Conservation (phyloP, 2,329 filamentous ascomycete genomes). For the Colletotrichum theobromicola region DNA sequence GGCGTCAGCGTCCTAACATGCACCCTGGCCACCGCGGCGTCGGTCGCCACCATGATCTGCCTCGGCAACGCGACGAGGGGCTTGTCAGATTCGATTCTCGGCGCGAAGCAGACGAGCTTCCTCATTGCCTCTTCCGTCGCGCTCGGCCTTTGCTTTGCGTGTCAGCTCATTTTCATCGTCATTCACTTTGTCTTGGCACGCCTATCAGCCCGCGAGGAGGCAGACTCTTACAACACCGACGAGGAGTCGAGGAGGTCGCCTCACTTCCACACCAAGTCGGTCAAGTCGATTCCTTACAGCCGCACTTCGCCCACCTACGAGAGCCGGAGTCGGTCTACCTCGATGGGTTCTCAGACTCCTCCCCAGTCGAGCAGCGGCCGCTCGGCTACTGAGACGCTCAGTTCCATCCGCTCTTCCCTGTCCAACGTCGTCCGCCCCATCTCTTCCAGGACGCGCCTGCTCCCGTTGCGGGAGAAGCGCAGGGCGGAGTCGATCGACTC, state of each 20-base stretch:
- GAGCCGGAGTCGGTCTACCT: conserved; percentile 26
- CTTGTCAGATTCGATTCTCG: conserved; percentile 34
- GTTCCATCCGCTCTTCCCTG: conserved; percentile 53
- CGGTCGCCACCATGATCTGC: conserved; percentile 47
- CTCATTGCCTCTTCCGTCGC: conserved; percentile 50
- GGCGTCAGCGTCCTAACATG: conserved; percentile 43
- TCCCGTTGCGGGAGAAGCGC: conserved; percentile 47
- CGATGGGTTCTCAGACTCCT: conserved; percentile 43
- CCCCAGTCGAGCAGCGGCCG: conserved; percentile 50
- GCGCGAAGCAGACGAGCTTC: conserved; percentile 37
- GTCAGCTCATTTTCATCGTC: conserved; percentile 55
- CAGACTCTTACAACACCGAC: conserved; percentile 33
- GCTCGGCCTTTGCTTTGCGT: conserved; percentile 48
- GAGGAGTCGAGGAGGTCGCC: conserved; percentile 35
- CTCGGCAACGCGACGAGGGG: conserved; percentile 37
- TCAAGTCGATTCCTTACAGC: conserved; percentile 61
- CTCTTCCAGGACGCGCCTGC: conserved; percentile 60
- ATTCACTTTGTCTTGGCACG: conserved; percentile 47
- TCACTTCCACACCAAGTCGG: conserved; percentile 51
- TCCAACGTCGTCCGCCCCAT: conserved; percentile 58
- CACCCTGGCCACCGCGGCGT: conserved; percentile 49
- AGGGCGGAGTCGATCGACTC: conserved; percentile 57
- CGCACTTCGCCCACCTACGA: conserved; percentile 39
- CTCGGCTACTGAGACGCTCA: conserved; percentile 50
- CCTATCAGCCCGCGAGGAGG: conserved; percentile 29